Conservation (phyloP, 2,329 filamentous ascomycete species). For the Hypoxylon rubiginosum region DNA sequence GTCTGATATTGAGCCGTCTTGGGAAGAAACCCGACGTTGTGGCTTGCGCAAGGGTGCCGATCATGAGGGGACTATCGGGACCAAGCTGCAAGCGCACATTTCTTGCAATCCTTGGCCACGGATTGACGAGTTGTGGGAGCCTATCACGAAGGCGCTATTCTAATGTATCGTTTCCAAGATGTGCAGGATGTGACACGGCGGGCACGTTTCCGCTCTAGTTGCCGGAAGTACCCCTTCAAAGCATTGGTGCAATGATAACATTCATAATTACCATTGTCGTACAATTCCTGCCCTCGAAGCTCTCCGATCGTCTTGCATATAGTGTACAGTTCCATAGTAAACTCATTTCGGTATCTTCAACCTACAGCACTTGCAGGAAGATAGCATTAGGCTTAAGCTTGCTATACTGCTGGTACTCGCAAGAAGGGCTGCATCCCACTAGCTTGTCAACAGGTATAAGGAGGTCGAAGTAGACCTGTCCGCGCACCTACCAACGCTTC, state of each 20-base stretch:
- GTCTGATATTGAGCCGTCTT: conserved; percentile 28
- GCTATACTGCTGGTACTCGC: neutral
- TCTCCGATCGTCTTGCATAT: no score
- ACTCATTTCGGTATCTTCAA: neutral
- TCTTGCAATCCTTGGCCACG: neutral
- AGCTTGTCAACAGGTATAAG: neutral
- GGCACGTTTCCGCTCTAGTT: neutral
- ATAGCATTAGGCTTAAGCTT: neutral
- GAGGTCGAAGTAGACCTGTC: neutral
- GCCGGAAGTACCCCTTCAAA: neutral
- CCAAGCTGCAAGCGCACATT: conserved; percentile 22
- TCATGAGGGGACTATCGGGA: conserved; percentile 35
- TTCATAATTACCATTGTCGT: neutral
- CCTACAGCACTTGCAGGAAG: neutral
- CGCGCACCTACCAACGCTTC: neutral
- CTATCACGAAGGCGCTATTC: conserved; percentile 14
- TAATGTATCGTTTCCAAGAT: conserved; percentile 12
- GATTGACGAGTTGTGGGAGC: neutral
- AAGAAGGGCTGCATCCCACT: neutral
- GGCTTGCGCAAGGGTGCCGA: conserved; percentile 33
- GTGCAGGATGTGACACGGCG: neutral
- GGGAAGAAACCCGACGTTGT: conserved; percentile 24
- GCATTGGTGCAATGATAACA: no score
- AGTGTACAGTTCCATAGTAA: neutral
- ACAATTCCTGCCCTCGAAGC: neutral